Conservation (phyloP, 768 basidiomycete species). For the Phlebiopsis flavidoalba region DNA sequence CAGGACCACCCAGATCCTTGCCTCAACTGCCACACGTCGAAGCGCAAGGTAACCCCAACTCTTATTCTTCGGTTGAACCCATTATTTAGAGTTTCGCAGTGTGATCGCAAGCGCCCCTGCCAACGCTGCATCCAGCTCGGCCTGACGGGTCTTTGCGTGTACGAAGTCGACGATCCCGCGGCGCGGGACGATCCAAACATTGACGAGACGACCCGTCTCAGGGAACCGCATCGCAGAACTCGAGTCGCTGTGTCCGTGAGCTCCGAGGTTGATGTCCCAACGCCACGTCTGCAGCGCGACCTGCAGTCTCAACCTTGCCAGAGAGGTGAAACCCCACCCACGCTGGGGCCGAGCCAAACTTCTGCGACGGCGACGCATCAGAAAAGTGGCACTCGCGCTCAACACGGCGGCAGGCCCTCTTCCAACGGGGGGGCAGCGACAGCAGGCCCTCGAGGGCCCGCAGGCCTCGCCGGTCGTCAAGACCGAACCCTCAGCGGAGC, state of each 20-base stretch:
- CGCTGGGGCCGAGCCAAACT: slow-evolving; percentile 79
- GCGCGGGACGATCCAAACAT: slow-evolving; percentile 77
- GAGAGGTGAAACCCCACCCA: slow-evolving; percentile 86
- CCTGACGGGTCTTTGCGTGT: slow-evolving; percentile 89
- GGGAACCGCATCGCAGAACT: slow-evolving; percentile 87
- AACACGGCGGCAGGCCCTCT: slow-evolving; percentile 48
- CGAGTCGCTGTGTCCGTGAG: slow-evolving; percentile 86
- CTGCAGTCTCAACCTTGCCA: slow-evolving; percentile 22
- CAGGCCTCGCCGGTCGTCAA: slow-evolving; percentile 26
- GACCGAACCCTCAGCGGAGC: slow-evolving; percentile 54
- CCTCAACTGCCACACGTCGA: slow-evolving; percentile 89
- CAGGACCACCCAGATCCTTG: slow-evolving; percentile 83
- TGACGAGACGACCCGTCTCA: slow-evolving; percentile 82
- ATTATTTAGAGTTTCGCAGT: slow-evolving; percentile 38
- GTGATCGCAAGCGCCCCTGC: slow-evolving; percentile 89
- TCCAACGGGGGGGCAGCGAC: slow-evolving; percentile 21
- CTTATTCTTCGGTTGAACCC: too few relatives aligned
- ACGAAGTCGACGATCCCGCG: slow-evolving; percentile 89
- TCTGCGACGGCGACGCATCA: slow-evolving; percentile 74
- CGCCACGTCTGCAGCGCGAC: neutral
- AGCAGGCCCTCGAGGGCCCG: slow-evolving; percentile 13
- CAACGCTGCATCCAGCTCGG: slow-evolving; percentile 87
- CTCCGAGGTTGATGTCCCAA: slow-evolving; percentile 56
- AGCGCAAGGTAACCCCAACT: slow-evolving; percentile 91
- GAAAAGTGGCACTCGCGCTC: slow-evolving; percentile 88